phyloP scores from a whole-genome alignment of 306 rosid species.

The Mucuna pruriens region DNA sequence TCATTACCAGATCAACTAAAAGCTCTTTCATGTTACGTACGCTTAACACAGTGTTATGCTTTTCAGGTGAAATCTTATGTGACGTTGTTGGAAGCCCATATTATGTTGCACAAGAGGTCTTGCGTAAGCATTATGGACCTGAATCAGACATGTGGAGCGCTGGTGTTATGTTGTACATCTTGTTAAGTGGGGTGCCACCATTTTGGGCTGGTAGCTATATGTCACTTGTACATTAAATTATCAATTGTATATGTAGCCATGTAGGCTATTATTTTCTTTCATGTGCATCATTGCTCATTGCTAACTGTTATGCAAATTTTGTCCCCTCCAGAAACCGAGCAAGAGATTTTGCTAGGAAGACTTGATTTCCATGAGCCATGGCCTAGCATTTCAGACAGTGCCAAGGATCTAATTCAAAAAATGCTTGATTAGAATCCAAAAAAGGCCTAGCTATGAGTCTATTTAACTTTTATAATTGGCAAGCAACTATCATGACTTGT shows the following conservation, averaged over 20 bases:
- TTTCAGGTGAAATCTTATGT: conserved; percentile 60
- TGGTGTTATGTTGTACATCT: conserved; percentile 64
- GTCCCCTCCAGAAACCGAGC: conserved; percentile 53
- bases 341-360: conserved; percentile 51
- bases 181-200: conserved; percentile 66
- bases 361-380: conserved; percentile 65
- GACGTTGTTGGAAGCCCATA: conserved; percentile 69
- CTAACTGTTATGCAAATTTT: neutral
- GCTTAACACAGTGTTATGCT: conserved; percentile 27
- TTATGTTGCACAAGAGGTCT: conserved; percentile 72
- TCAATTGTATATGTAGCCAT: conserved; percentile 2
- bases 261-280: conserved; percentile 22
- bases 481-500: neutral
- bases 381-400: conserved; percentile 67
- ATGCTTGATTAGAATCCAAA: conserved; percentile 62
- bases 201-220: conserved; percentile 62
- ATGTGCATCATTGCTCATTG: conserved; percentile 39
- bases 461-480: neutral
- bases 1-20: conserved; percentile 2
- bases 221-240: conserved; percentile 16
- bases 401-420: conserved; percentile 61
- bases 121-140: conserved; percentile 65
- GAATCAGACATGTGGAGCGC: conserved; percentile 74
- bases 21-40: neutral
- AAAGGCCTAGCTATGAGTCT: conserved; percentile 52